Percentiles rank a stretch among this genome's conserved stretches.
phyloP scores from a whole-genome alignment of 2,329 filamentous ascomycete species.

The Coniochaeta sp. region DNA sequence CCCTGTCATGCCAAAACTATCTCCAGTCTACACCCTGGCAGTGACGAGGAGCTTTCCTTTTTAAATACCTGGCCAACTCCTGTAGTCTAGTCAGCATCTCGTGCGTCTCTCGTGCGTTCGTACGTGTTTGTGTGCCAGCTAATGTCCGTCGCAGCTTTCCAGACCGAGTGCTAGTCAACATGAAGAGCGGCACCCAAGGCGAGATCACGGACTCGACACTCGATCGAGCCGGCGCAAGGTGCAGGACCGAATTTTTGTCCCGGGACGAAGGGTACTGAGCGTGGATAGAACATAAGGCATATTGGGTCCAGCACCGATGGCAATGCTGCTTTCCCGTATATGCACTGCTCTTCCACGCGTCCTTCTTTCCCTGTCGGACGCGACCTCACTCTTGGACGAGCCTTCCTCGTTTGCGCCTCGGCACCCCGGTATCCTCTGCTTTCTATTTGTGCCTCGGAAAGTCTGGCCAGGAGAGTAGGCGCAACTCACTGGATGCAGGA shows the following conservation, averaged over 20 bases:
- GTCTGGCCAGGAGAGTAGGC: background rate
- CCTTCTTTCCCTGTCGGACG: background rate
- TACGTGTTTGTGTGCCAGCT: background rate
- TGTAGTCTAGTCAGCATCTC: constrained; percentile 14
- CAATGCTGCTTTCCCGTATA: background rate
- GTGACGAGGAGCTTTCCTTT: constrained; percentile 9
- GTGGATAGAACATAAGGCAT: background rate
- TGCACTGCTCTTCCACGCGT: background rate
- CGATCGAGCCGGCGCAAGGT: background rate
- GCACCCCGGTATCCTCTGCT: background rate
- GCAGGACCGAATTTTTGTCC: background rate
- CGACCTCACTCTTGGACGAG: background rate
- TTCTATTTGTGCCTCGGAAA: background rate
- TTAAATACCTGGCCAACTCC: constrained; percentile 12
- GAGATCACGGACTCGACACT: background rate
- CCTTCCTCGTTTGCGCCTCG: background rate
- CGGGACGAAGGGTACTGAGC: background rate
- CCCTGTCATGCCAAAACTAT: constrained; percentile 22
- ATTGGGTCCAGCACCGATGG: background rate
- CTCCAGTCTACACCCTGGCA: constrained; percentile 13
- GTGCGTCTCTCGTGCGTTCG: background rate
- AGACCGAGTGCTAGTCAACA: background rate
- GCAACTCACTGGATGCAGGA: background rate
- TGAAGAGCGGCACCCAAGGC: background rate
- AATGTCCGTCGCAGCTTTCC: background rate